Evolutionary conservation across 352 stramenopile genomes (phyloP).

Genomic region (Pythium brassicae): DNA sequence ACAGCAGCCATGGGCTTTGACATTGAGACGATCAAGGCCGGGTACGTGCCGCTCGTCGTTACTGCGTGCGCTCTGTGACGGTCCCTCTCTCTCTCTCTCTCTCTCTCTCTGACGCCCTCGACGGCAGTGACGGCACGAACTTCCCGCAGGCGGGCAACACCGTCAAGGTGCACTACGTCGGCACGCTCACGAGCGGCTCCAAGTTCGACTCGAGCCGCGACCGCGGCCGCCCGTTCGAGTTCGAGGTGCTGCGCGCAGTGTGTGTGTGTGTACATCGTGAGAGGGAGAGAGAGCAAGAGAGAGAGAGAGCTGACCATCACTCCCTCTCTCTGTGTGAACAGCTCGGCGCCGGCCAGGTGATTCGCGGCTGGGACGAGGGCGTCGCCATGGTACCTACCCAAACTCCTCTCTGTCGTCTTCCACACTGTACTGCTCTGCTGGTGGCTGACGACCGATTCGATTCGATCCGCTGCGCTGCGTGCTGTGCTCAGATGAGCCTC

Average conservation of each 20-base stretch:
- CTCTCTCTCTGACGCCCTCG: background rate
- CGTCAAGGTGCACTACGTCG: conserved; percentile 76
- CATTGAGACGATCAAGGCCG: conserved; percentile 76
- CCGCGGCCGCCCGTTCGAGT: conserved; percentile 73
- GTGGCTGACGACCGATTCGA: background rate
- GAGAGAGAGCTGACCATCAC: background rate
- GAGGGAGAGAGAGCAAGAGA: background rate
- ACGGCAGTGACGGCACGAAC: conserved; percentile 60
- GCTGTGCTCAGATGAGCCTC: conserved; percentile 74
- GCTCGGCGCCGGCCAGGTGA: conserved; percentile 71
- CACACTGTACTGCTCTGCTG: too few relatives aligned
- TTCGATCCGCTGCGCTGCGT: conserved; percentile 5
- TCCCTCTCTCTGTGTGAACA: conserved; percentile 11
- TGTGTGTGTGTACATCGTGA: background rate
- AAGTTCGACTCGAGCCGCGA: conserved; percentile 84
- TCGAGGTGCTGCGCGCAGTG: conserved; percentile 26
- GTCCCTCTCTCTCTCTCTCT: background rate
- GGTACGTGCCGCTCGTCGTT: conserved; percentile 16
- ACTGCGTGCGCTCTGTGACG: background rate
- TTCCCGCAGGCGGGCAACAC: conserved; percentile 67
- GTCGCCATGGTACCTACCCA: conserved; percentile 33
- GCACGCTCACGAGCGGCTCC: conserved; percentile 67
- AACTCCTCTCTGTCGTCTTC: too few relatives aligned
- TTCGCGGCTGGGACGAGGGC: conserved; percentile 75
- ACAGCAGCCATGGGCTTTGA: conserved; percentile 16